Conservation (phyloP, 2,329 filamentous ascomycete genomes). For the Sordariomycetes sp. region DNA sequence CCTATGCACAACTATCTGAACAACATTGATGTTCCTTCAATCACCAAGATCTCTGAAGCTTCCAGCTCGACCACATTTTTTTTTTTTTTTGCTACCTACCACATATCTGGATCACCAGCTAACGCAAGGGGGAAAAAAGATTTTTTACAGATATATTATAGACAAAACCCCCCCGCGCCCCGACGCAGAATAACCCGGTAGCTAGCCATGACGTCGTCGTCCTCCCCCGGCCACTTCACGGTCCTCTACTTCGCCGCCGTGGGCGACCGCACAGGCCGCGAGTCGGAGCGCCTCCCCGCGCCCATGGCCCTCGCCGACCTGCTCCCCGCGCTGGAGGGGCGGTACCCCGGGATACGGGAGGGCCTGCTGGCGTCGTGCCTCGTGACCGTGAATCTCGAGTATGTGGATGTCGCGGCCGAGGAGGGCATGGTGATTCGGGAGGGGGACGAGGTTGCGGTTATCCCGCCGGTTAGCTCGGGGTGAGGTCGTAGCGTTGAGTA, state of each 20-base stretch:
- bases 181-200: neutral
- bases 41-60: constrained; percentile 60
- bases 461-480: constrained; percentile 78
- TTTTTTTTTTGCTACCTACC: constrained; percentile 3
- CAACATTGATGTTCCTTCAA: constrained; percentile 42
- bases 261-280: constrained; percentile 55
- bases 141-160: neutral
- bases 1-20: constrained; percentile 45
- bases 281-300: constrained; percentile 51
- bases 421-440: constrained; percentile 42
- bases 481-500: constrained; percentile 21
- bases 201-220: constrained; percentile 35
- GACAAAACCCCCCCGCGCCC: neutral
- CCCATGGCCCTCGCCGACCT: constrained; percentile 50
- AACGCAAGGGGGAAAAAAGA: neutral
- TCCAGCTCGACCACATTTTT: constrained; percentile 13
- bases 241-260: constrained; percentile 75
- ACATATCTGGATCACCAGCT: neutral
- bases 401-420: constrained; percentile 39
- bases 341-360: constrained; percentile 54
- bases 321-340: constrained; percentile 53
- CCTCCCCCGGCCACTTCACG: constrained; percentile 49
- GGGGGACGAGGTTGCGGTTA: constrained; percentile 76
- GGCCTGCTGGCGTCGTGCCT: constrained; percentile 61
- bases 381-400: constrained; percentile 69